Base-by-base conservation (phyloP, 2,329 filamentous ascomycete genomes). In the Cladosporium cucumerinum region DNA sequence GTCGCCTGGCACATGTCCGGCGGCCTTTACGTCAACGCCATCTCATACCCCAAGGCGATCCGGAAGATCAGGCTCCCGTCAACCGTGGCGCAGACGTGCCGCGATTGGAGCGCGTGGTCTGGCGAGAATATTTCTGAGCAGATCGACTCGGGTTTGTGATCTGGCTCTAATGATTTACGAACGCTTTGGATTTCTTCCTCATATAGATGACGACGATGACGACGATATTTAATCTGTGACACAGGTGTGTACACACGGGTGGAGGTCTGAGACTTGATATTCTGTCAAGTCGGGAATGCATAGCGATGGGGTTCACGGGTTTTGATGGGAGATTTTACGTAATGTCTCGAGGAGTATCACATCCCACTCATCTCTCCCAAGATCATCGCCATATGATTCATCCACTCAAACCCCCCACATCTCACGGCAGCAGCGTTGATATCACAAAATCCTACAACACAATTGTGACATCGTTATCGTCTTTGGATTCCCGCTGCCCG, bases 1-100 rank as follows among this genome's bases (percentile, higher is more conserved):
- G 72, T 76, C 18, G 76, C 75, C 0, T 75, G 72, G 72, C 74
- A 77, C 59, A 70, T 76, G 12, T 67, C 65, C 5, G 69, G 67
- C 6, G 75, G 75, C 3, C 65, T 76, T 16, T 74, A 74, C 63
- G 65, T 76, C 26, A 75, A 73, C 34, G 59, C 76, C n/a, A 59
- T 77, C 2, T 74, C 75, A 51, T 64, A 69, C 8, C 72, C 71
- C 1, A 61, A 73, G 5, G 66, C 67, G 10, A 74, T 75, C 28
- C 49, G 63, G 43, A 67, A 70, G 11, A 71, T 75, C 69, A 30
- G 69, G 5, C 70, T 76, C 11, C 74, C 74, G 1, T 65, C 61
- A 6, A 67, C 69, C 5, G 72, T 75, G 68, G 72, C 73, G 30
- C 74, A 75, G 65, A 76, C 74, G 12, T 76, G 74, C 48, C 65